Evolutionary conservation across 2,329 filamentous ascomycete genomes (phyloP), one percentile per base, ranked within the genome.

Genomic region (Talaromyces sp.): DNA sequence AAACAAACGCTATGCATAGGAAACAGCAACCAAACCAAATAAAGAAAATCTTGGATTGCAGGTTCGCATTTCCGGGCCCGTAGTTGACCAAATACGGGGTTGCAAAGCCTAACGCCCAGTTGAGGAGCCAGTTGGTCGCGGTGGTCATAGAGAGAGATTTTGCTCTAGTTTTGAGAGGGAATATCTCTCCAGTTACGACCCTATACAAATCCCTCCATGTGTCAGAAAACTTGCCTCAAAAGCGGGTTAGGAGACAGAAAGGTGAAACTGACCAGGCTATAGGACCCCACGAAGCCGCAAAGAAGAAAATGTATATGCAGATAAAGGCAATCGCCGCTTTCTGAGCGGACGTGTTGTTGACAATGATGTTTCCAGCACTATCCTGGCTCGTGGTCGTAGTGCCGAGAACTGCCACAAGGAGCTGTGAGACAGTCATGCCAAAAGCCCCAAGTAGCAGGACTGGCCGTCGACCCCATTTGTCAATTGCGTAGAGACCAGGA

Each of bases 41-140:
- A 73, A 84, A 85, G 74, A 85, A 85, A 29, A 85, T 81, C 67
- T 82, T 81, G 63, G 79, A 78, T 61, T 79, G 75, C 5, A 95
- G 81, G 65, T 90, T 84, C 29, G 87, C 88, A 56, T 89, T 86
- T 11, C 88, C 87, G 0, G 79, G 75, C 1, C 88, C 86, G 32
- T 80, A 77, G 64, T 87, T 85, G 26, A 93, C 89, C 78, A 96
- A 85, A 73, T 90, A 95, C 0, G 91, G 91, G 0, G 89, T 93
- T 38, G 86, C 82, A 71, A 91, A 95, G 57, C 89, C 88, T 63
- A 96, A 93, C 52, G 84, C 89, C 70, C 90, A 93, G 75, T 92
- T 93, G 51, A 82, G 73, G 6, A 82, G 74, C 81, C 81, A 83
- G 70, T 84, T 84, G 46, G 78, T 77, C 0, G 81, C 82, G 0